Percentiles rank a stretch among this genome's conserved stretches.
Evolutionary conservation across 768 basidiomycete species (phyloP).

Genomic region (Lentinula guzmanii): DNA sequence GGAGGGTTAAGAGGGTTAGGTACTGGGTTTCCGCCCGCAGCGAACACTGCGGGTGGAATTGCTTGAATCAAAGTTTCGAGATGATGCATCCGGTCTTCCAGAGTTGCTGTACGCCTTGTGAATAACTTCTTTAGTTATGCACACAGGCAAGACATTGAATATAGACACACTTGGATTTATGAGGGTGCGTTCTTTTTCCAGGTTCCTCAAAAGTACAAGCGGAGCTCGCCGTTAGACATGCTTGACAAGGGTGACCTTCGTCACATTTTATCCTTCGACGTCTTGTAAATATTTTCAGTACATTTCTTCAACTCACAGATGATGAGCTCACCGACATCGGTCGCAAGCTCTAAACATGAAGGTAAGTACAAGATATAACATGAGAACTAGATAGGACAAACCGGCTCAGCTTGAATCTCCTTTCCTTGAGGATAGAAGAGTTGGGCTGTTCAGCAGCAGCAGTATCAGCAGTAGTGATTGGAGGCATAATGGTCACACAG

Average conservation of each 20-base stretch:
- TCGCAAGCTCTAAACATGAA: conserved; percentile 67
- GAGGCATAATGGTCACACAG: conserved; percentile 35
- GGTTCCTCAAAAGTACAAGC: conserved; percentile 85
- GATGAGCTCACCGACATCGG: conserved; percentile 71
- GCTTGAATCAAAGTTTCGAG: conserved; percentile 81
- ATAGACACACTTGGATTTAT: conserved; percentile 75
- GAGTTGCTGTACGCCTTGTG: conserved; percentile 66
- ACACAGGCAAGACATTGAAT: background rate
- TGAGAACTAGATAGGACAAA: conserved; percentile 21
- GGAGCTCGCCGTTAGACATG: conserved; percentile 77
- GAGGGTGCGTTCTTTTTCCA: conserved; percentile 78
- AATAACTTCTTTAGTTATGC: background rate
- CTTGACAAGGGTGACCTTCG: conserved; percentile 85
- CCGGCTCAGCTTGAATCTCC: conserved; percentile 87
- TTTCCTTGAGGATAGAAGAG: conserved; percentile 59
- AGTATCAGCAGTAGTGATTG: conserved; percentile 33
- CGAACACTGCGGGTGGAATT: conserved; percentile 76
- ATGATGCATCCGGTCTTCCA: conserved; percentile 87
- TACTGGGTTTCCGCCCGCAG: conserved; percentile 37
- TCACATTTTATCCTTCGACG: conserved; percentile 84
- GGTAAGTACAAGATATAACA: background rate
- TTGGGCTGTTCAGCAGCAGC: background rate
- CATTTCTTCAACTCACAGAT: background rate
- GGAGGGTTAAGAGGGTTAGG: conserved; percentile 11
- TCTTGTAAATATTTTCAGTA: conserved; percentile 25